These are phyloP conservation scores for Selenicereus undatus DNA, from an alignment of 148 eudicot species.

Conservation along the genomic window DNA sequence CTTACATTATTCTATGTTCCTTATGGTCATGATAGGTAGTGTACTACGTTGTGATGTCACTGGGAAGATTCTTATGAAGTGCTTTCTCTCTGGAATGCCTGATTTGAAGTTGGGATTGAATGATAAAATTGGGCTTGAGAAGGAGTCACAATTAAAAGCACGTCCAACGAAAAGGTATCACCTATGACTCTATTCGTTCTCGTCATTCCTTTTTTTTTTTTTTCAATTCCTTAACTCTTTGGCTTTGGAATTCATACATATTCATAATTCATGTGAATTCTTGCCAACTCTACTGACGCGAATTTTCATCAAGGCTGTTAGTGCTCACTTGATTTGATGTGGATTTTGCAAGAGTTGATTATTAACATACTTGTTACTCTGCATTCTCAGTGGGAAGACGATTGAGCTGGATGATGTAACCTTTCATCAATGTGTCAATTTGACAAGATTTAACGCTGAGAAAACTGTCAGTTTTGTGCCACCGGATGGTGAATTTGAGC, in stretches of 20 bases:
- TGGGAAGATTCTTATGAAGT: conserved; percentile 97
- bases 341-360: background rate
- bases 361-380: background rate
- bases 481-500: conserved; percentile 99
- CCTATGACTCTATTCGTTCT: background rate
- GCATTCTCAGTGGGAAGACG: conserved; percentile 80
- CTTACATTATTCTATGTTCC: conserved; percentile 7
- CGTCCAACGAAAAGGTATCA: conserved; percentile 94
- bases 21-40: conserved; percentile 49
- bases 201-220: background rate
- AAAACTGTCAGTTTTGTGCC: conserved; percentile 99
- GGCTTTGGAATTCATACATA: background rate
- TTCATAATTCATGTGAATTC: conserved; percentile 4
- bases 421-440: conserved; percentile 96
- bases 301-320: conserved; percentile 3
- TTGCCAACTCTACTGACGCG: conserved; percentile 1
- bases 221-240: background rate
- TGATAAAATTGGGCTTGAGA: conserved; percentile 99
- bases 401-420: conserved; percentile 99
- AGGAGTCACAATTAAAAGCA: conserved; percentile 88
- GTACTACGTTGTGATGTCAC: conserved; percentile 98
- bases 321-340: background rate
- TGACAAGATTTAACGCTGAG: conserved; percentile 97
- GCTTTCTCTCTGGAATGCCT: conserved; percentile 99
- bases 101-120: conserved; percentile 97